Conservation (phyloP, 495 filamentous ascomycete species). For the Neurospora sp. region DNA sequence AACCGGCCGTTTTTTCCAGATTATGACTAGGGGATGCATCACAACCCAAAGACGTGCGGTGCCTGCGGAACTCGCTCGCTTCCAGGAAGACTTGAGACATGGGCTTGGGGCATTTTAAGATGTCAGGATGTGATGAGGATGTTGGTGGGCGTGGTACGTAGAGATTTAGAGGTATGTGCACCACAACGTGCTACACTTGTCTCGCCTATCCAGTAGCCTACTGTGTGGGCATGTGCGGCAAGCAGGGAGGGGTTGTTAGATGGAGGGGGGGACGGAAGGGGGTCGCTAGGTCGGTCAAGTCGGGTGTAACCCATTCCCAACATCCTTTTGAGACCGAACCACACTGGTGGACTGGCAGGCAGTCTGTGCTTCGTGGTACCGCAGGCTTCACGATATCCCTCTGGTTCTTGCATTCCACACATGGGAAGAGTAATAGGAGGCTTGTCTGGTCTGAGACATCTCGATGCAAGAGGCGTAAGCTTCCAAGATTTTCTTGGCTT, state of each 20-base stretch:
- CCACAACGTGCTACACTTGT: background rate
- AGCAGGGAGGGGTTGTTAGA: background rate
- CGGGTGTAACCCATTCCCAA: background rate
- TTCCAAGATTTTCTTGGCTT: background rate
- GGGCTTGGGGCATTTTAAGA: slow-evolving; percentile 5
- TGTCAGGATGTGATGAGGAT: background rate
- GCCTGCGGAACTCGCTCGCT: slow-evolving; percentile 8
- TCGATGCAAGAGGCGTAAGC: background rate
- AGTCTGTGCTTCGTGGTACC: background rate
- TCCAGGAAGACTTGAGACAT: slow-evolving; percentile 11
- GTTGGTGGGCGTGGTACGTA: background rate
- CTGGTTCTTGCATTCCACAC: background rate
- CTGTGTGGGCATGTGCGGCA: background rate
- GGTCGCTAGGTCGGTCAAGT: background rate
- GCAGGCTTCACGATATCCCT: background rate
- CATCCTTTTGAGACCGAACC: background rate
- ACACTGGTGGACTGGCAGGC: background rate
- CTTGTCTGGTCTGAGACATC: background rate
- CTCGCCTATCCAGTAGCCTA: background rate
- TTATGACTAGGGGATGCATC: slow-evolving; percentile 4
- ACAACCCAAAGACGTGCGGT: background rate
- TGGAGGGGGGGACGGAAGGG: background rate
- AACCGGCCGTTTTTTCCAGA: slow-evolving; percentile 37
- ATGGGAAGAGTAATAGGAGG: background rate
- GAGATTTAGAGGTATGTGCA: background rate